Evolutionary conservation across 2,329 filamentous ascomycete species (phyloP), one percentile per base, ranked within the genome.

Genomic region (Trichoderma guizhouense): DNA sequence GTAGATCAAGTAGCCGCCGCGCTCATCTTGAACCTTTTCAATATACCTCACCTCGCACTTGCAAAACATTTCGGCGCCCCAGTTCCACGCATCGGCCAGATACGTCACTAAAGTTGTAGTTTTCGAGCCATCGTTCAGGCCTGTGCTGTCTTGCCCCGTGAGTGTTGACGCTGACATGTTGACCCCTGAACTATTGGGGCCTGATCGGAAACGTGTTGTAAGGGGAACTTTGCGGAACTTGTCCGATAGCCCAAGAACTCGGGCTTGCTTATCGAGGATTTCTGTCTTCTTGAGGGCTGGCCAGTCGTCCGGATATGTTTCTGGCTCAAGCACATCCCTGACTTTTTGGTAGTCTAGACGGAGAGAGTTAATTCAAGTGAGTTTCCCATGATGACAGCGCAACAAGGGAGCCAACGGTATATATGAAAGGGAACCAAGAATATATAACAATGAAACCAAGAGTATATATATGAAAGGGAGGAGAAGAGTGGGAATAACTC

Each of bases 31-130:
- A 55, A 85, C 84, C 77, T 89, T 86, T 70, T 87, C 85, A 65
- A 92, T 82, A 76, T 91, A 87, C 58, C 88, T 84, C 2, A 92
- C 90, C 78, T 92, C 89, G 73, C 89, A 90, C 75, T 90, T 86
- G 79, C 90, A 92, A 74, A 92, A 92, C 79, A 92, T 88, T 76
- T 92, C 90, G 14, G 90, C 89, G 9, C 90, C 91, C 89, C 89
- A 91, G 76, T 91, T 91, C 90, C 90, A 92, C 2, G 91, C 90
- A 78, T 92, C 90, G 8, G 88, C 85, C 8, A 92, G 81, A 75
- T 92, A 92, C 0, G 90, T 92, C 47, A 91, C 88, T 1, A 90
- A 82, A 0, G 88, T 91, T 12, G 87, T 90, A 21, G 86, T 91
- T 79, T 92, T 92, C 34, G 88, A 91, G 2, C 89, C 89, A 77